Conservation (phyloP, 768 basidiomycete species). For the Podaxis sp. region DNA sequence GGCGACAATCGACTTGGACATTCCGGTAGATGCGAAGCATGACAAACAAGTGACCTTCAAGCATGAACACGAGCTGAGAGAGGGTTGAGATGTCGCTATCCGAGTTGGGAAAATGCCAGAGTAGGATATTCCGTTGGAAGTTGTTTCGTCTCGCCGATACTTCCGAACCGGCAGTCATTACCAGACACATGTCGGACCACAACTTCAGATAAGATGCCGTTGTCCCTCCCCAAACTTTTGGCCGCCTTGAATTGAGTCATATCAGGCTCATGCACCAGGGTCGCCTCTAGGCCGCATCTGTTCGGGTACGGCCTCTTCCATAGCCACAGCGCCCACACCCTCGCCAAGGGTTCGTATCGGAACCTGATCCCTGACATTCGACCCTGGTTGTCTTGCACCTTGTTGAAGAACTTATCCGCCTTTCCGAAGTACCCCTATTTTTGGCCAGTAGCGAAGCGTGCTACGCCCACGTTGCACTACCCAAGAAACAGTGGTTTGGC, state of each 20-base stretch:
- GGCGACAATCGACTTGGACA: neutral
- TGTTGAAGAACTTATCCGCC: neutral
- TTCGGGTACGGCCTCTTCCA: neutral
- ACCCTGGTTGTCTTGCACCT: conserved; percentile 7
- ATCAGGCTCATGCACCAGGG: conserved; percentile 12
- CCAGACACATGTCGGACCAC: neutral
- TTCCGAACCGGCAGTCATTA: neutral
- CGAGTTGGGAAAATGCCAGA: conserved; percentile 8
- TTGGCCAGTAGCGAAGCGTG: neutral
- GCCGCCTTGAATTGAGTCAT: neutral
- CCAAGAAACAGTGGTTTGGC: neutral
- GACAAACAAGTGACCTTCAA: neutral
- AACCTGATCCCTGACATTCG: neutral
- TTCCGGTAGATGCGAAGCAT: neutral
- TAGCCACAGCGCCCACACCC: neutral
- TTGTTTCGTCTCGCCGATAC: neutral
- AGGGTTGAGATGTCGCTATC: neutral
- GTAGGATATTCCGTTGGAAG: neutral
- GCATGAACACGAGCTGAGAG: neutral
- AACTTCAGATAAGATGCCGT: conserved; percentile 9
- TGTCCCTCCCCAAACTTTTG: conserved; percentile 10
- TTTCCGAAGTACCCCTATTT: neutral
- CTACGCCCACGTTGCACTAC: neutral
- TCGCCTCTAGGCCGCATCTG: neutral
- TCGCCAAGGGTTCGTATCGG: neutral